Base-by-base conservation (phyloP, 2,329 filamentous ascomycete genomes). In the Clonostachys chloroleuca region DNA sequence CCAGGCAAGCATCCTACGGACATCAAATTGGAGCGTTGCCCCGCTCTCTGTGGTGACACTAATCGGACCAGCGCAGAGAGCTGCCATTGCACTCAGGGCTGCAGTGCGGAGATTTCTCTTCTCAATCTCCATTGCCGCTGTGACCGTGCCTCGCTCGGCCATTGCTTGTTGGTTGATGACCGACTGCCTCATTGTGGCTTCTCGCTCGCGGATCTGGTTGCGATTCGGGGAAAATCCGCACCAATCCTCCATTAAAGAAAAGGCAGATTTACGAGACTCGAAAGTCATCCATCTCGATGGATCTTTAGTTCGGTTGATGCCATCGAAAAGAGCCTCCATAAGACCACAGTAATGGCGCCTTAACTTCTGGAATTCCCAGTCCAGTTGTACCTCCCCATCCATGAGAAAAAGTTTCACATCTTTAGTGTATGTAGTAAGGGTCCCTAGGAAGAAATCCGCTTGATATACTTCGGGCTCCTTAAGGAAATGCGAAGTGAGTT, bases 201-300 rank as follows among this genome's bases (percentile, higher is more conserved):
- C 92, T 51, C 90, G 80, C 49, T 86, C 84, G 6, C 85, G 81
- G 39, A 96, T 88, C 53, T 95, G 88, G 13, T 72, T 76, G 61
- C 95, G 90, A 53, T 96, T 96, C 0, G 92, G 90, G 8, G 92
- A 96, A 63, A 95, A 96, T 3, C 94, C 94, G 62, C 94, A 99
- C 95, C 95, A 99, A 54, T 97, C 92, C 66, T 99, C 94, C 92
- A 99, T 97, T 43, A 99, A 72, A 1, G 92, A 86, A 61, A 99
- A 99, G 0, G 92, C 88, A 6, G 94, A 96, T 62, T 96, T 96
- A 39, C 95, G 80, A 12, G 92, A 89, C 63, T 99, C 94, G 59
- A 99, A 99, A 0, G 94, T 92, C 82, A 99, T 94, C 92, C 94
- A 99, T 34, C 90, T 81, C 5, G 89, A 86, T 2, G 91, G 87